phyloP scores from a whole-genome alignment of 495 filamentous ascomycete genomes.

The Sporormia fimetaria region DNA sequence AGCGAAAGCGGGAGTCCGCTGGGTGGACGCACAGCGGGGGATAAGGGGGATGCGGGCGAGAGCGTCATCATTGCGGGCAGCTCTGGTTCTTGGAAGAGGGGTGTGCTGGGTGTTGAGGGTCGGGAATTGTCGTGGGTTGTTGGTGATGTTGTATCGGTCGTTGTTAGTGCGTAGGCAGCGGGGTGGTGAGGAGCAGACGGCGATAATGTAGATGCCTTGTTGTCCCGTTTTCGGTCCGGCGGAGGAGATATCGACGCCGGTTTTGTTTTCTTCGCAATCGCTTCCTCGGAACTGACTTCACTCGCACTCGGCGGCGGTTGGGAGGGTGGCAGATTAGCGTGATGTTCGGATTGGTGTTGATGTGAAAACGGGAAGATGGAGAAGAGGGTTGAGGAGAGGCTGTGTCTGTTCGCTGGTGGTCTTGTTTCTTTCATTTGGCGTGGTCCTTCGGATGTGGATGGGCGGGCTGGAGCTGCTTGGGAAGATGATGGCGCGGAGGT shows the following conservation, averaged over 20 bases:
- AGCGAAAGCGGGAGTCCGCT: conserved; percentile 11
- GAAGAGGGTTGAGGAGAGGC: conserved; percentile 18
- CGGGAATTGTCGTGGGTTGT: no score
- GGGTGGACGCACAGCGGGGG: neutral
- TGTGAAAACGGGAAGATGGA: conserved; percentile 23
- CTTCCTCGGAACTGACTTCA: neutral
- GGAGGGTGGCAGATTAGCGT: conserved; percentile 10
- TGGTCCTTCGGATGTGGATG: neutral
- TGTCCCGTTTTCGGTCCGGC: no score
- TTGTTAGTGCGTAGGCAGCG: no score
- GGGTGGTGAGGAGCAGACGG: no score
- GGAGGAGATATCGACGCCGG: neutral
- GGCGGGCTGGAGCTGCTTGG: conserved; percentile 7
- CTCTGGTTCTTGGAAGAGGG: no score
- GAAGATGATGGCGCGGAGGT: conserved; percentile 4
- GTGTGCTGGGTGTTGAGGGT: no score
- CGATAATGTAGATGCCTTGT: no score
- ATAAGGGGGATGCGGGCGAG: conserved; percentile 1
- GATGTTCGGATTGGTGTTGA: conserved; percentile 18
- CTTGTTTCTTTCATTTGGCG: neutral
- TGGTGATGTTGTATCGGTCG: no score
- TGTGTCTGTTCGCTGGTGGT: conserved; percentile 10
- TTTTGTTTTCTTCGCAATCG: neutral
- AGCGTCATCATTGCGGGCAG: conserved; percentile 9
- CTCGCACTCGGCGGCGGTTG: no score